Conservation (phyloP, 768 basidiomycete species). For the Russula griseocarnosa region DNA sequence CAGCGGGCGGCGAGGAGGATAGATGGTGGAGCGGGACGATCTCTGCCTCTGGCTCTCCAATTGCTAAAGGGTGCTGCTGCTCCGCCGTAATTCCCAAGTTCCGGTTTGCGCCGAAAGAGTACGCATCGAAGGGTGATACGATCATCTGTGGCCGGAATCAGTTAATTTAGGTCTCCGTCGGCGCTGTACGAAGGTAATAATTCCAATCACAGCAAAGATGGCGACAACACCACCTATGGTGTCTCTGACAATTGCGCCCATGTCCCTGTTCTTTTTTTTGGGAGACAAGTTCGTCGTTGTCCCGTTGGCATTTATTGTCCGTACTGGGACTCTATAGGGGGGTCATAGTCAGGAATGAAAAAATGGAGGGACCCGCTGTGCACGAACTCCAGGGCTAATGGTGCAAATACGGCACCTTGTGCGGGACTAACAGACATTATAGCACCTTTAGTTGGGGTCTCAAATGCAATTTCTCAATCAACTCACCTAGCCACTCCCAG, state of each 20-base stretch:
- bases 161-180: neutral
- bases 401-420: conserved; percentile 30
- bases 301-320: neutral
- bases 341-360: neutral
- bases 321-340: conserved; percentile 1
- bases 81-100: neutral
- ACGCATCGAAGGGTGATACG: conserved; percentile 9
- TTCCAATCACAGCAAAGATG: conserved; percentile 2
- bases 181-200: conserved; percentile 4
- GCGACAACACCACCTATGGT: conserved; percentile 18
- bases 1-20: too few relatives aligned
- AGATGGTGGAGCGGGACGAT: neutral
- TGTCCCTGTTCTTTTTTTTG: neutral
- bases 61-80: neutral
- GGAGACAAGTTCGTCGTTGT: too few relatives aligned
- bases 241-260: conserved; percentile 24
- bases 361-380: neutral
- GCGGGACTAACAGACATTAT: conserved; percentile 24
- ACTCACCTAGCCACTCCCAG: conserved; percentile 18
- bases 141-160: neutral
- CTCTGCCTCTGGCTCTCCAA: neutral
- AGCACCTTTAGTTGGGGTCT: neutral
- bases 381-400: conserved; percentile 29
- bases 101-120: neutral
- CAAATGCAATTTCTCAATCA: neutral